Evolutionary conservation across 768 basidiomycete species (phyloP), one percentile per base, ranked within the genome.

Genomic region (Phallus indusiatus): DNA sequence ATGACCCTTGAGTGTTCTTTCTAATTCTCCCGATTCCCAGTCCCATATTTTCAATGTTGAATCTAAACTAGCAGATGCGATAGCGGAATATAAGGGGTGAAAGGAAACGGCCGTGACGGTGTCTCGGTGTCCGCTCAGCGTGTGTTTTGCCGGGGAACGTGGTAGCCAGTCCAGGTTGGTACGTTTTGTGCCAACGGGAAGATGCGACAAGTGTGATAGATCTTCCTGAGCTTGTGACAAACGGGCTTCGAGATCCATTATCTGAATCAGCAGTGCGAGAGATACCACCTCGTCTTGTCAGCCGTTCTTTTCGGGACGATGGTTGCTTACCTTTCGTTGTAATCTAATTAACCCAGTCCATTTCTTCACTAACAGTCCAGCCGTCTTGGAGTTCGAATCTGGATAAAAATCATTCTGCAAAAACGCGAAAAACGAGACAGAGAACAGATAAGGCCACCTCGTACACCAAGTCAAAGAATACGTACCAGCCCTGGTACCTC

Each of bases 341-440:
- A 97, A 72, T 64, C 94, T 81, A 60, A 97, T 94, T 35, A 96
- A 92, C 67, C 88, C 90, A 53, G 91, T 95, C 94, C 94, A 97
- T 72, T 97, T 97, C 85, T 95, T 95, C 76, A 92, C 94, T 61
- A 97, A 74, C 59, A 97, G 74, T 1, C 93, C 94, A 1, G 85
- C 84, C 66, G 85, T 87, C 70, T 90, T 88, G 54, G 90, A 84
- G 69, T 89, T 92, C 21, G 90, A 83, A 75, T 95, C 93, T 16
- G 88, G 89, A 3, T 79, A 77, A 69, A 87, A 89, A 61, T 85
- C 82, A 68, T 58, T 78, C 76, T 34, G 78, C n/a, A 24, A 9
- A 28, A 20, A 34, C 24, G 57, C 21, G 48, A 33, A n/a, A 16
- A 22, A 22, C 20, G 28, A 57, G 18, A 18, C 34, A 36, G 17